Conservation (phyloP, 345 rosid genomes). For the Citrus australasica region DNA sequence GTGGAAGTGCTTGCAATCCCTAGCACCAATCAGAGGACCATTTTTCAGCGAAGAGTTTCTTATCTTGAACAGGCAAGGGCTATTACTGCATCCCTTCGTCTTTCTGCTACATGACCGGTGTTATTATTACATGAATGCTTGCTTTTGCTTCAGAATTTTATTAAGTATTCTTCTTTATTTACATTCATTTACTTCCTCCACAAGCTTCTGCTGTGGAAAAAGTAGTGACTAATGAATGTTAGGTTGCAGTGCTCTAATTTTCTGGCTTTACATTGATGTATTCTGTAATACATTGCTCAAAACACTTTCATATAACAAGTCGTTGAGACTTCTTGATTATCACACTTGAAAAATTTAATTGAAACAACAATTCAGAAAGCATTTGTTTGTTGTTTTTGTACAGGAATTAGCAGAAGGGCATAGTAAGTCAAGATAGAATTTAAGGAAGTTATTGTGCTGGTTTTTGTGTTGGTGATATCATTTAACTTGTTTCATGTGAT, state of each 20-base stretch:
- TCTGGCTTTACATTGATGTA: not conserved
- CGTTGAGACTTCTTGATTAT: not conserved
- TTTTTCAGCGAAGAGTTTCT: slow-evolving; percentile 62
- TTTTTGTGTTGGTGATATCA: not conserved
- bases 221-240: not conserved
- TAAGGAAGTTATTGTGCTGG: not conserved
- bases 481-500: not conserved
- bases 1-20: slow-evolving; percentile 94
- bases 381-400: not conserved
- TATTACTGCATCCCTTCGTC: slow-evolving; percentile 1
- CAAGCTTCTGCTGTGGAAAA: not conserved
- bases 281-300: not conserved
- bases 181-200: too few species aligned
- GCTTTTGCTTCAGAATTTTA: not conserved
- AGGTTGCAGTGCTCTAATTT: not conserved
- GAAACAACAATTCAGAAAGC: not conserved
- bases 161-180: not conserved
- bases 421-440: not conserved
- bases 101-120: not conserved
- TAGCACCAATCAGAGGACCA: slow-evolving; percentile 48
- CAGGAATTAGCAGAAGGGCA: not conserved
- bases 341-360: too few species aligned
- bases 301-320: not conserved
- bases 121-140: not conserved
- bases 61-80: slow-evolving; percentile 79